These are phyloP conservation scores for Pleurozium schreberi DNA, from an alignment of 225 moss, liverwort and hornwort genomes.

Conservation along the genomic window DNA sequence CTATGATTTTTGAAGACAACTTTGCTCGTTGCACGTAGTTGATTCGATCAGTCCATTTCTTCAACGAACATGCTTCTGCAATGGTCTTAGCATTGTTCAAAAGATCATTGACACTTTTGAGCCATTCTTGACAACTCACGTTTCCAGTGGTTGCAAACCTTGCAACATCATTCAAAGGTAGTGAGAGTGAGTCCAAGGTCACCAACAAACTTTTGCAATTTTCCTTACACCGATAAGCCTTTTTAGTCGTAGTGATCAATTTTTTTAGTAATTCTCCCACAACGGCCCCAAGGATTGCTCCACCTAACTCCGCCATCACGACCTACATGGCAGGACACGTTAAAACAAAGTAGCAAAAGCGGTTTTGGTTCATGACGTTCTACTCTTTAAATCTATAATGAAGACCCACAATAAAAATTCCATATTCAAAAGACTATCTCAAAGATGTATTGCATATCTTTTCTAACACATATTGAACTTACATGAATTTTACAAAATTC, in stretches of 20 bases:
- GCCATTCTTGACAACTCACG: neutral
- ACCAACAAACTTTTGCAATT: neutral
- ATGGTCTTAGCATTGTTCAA: neutral
- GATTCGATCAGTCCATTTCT: neutral
- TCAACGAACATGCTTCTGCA: neutral
- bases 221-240: neutral
- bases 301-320: neutral
- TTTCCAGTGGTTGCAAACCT: neutral
- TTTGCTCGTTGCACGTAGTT: neutral
- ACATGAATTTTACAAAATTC: no score
- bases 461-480: no score
- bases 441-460: neutral
- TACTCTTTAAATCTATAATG: no score
- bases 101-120: neutral
- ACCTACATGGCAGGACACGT: neutral
- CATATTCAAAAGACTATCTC: neutral
- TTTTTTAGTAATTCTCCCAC: neutral
- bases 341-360: no score
- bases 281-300: neutral
- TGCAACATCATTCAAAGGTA: neutral
- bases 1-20: neutral
- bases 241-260: neutral
- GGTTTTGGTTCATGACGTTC: neutral
- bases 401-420: no score
- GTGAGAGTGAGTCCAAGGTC: neutral